Base-by-base conservation (phyloP, 2,329 filamentous ascomycete species). In the Triangularia setosa region DNA sequence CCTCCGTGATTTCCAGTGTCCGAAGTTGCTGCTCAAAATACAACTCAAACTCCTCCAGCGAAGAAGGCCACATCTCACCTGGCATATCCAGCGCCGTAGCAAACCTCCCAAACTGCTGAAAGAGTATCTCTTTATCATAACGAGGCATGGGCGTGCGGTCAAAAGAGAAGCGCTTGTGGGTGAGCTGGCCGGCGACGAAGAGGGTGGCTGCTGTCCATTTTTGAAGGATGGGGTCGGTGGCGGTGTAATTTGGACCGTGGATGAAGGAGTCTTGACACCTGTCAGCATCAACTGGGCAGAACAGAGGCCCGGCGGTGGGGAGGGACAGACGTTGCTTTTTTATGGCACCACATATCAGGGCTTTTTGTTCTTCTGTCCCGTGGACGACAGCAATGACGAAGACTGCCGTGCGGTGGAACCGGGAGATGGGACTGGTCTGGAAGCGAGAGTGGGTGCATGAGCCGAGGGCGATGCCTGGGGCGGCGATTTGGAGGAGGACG, bases 391-490 rank as follows among this genome's bases (percentile, higher is more conserved):
- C 60, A 2, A 58, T 33, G 24, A 64, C 55, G 54, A 54, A 64
- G 14, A 40, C 55, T 21, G 55, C n/a, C 0, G 60, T 65, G 11
- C 60, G 60, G 7, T 56, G 64, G 14, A 65, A 57, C 12, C 64
- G 64, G 9, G 64, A 63, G 25, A 65, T 60, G 33, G 64, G 57
- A 16, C 44, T 25, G 21, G 56, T 60, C 2, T 40, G 35, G 56
- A 65, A 62, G 48, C 64, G 60, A n/a, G 60, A 65, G 64, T 65
- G 60, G n/a, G 25, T 28, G 28, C 60, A 62, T 5, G 64, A 62
- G 12, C 64, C 60, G 3, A 59, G 40, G 23, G 64, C 64, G 16
- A 65, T 63, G 21, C 35, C n/a, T 4, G 64, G 60, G 30, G 48
- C 6, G 55, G 64, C 60, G 48, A 65, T 40, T 23, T 65, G 60